Evolutionary conservation across 306 rosid genomes (phyloP).

Genomic region (cucumber (Cucumis sativus)): DNA sequence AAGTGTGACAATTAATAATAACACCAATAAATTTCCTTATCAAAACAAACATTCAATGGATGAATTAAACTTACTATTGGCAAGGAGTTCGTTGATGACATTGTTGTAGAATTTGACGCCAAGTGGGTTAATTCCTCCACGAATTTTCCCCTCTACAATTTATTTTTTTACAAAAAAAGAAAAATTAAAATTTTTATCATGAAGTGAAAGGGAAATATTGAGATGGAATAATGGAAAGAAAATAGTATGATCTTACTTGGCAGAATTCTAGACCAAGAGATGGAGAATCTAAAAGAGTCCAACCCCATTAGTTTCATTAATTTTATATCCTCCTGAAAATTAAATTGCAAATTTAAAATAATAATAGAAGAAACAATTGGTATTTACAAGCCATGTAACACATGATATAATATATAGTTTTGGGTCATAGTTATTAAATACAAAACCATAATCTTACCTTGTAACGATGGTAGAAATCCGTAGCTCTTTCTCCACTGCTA

Average conservation of each 20-base stretch:
- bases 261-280: constrained; percentile 25
- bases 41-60: too few species aligned
- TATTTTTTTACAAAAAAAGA: background rate
- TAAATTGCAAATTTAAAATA: background rate
- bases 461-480: constrained; percentile 27
- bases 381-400: too few species aligned
- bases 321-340: constrained; percentile 19
- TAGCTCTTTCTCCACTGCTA: constrained; percentile 22
- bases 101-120: constrained; percentile 31
- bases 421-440: too few species aligned
- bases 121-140: constrained; percentile 22
- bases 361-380: too few species aligned
- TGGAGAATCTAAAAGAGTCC: constrained; percentile 27
- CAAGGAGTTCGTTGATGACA: constrained; percentile 23
- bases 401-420: background rate
- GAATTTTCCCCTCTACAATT: constrained; percentile 22
- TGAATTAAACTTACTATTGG: constrained; percentile 7
- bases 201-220: background rate
- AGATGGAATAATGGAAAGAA: too few species aligned
- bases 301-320: constrained; percentile 24
- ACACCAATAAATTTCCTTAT: too few species aligned
- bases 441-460: constrained; percentile 8
- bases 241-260: constrained; percentile 17
- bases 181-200: too few species aligned
- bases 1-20: too few species aligned